Base-by-base conservation (phyloP, 805 yeast genomes). In the Starmerella lactis-condensi region DNA sequence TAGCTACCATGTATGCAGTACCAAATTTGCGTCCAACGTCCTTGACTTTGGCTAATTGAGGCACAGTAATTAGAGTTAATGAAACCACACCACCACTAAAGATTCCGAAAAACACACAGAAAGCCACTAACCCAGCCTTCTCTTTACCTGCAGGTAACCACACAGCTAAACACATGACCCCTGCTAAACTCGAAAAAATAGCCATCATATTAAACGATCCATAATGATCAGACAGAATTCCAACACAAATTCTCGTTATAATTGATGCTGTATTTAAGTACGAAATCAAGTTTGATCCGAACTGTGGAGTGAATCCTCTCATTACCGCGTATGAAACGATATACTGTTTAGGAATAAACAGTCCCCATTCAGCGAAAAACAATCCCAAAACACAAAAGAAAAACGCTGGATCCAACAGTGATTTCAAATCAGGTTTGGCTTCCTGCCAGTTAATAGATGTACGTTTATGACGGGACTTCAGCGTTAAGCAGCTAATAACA, bases 1-100 rank as follows among this genome's bases (percentile, higher is more conserved):
- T 47, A 7, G 48, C 56, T 18, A 56, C 38, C 29, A 68, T 69
- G 48, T 71, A 73, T 37, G 71, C 63, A 11, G 78, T 61, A 0
- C 82, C 82, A 40, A 69, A 75, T 14, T 75, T 53, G 38, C 67
- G 69, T 13, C 83, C 83, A 47, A 73, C 75, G 33, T 70, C 65
- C 36, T 62, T 58, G 1, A 73, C 70, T 11, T 62, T 63, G 12
- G 73, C 65, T 18, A 76, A 67, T 28, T 66, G 65, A 0, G 76
- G 66, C n/a, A 73, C 62, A 38, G 83, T 74, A 3, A 69, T 71
- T 0, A 85, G 81, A 1, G 75, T 65, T 30, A 75, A 45, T 1
- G 77, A 62, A 25, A 76, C 54, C 4, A 75, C 67, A 14, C 75
- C 65, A 3, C 79, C 71, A 19, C 67, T 58, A 34, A 64, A 61